Conservation (phyloP, 495 filamentous ascomycete genomes). For the Aspergillus sclerotioniger region DNA sequence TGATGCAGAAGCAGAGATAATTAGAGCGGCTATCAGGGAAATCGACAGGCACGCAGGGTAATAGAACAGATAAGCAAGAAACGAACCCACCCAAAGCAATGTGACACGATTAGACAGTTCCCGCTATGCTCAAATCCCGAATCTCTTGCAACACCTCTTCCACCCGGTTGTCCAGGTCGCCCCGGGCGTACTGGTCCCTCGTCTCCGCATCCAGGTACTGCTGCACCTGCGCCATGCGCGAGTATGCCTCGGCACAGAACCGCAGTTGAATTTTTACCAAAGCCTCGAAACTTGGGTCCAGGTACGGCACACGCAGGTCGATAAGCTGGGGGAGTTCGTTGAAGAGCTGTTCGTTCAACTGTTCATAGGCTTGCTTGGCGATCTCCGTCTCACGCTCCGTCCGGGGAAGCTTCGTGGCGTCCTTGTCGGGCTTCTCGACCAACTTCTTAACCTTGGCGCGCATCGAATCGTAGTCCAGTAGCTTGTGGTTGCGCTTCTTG, state of each 20-base stretch:
- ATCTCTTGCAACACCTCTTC: conserved; percentile 98
- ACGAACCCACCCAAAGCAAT: conserved; percentile 2
- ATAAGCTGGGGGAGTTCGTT: conserved; percentile 95
- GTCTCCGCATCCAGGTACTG: conserved; percentile 98
- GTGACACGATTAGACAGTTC: conserved; percentile 52
- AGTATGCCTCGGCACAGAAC: conserved; percentile 97
- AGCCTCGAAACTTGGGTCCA: conserved; percentile 95
- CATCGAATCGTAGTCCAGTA: conserved; percentile 95
- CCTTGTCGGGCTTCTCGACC: conserved; percentile 97
- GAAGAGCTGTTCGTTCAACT: conserved; percentile 92
- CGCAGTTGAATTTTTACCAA: conserved; percentile 97
- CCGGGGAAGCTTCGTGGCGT: conserved; percentile 88
- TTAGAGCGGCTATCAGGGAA: conserved; percentile 1
- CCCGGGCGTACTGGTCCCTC: conserved; percentile 91
- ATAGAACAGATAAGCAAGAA: conserved; percentile 6
- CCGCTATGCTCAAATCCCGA: conserved; percentile 90
- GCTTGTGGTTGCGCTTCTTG: conserved; percentile 96
- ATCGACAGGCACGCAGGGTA: neutral
- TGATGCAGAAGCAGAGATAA: neutral
- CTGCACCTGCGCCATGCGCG: conserved; percentile 96
- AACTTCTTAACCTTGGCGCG: conserved; percentile 95
- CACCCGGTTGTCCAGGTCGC: conserved; percentile 85
- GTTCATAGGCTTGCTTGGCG: conserved; percentile 89
- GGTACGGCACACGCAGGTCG: conserved; percentile 92
- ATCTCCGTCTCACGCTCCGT: conserved; percentile 93